Conservation (phyloP, 2,329 filamentous ascomycete genomes). For the Pezicula radicicola region DNA sequence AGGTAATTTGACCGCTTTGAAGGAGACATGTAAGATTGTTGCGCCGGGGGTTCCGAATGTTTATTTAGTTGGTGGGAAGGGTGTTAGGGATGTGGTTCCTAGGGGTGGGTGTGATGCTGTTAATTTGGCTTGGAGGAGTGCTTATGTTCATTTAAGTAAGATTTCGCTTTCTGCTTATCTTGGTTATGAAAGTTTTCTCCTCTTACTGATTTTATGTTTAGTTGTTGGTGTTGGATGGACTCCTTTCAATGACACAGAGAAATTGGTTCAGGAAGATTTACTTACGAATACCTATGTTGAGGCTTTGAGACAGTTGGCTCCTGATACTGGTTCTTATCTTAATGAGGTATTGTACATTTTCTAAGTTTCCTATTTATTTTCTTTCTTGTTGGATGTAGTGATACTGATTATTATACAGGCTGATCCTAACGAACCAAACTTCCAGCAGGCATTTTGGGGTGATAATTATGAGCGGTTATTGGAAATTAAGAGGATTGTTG, state of each 20-base stretch:
- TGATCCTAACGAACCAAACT: slow-evolving; percentile 40
- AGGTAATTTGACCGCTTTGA: slow-evolving; percentile 30
- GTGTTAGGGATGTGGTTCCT: slow-evolving; percentile 39
- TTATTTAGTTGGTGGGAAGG: slow-evolving; percentile 42
- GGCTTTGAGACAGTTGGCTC: slow-evolving; percentile 18
- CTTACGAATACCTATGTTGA: slow-evolving; percentile 13
- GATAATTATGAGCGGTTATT: slow-evolving; percentile 41
- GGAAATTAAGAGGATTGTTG: slow-evolving; percentile 41
- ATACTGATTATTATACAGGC: slow-evolving; percentile 33
- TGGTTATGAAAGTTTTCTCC: too few relatives aligned
- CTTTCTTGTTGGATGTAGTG: background rate
- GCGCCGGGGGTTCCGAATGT: slow-evolving; percentile 28
- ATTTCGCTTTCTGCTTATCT: too few relatives aligned
- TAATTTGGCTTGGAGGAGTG: slow-evolving; percentile 48
- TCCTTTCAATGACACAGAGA: slow-evolving; percentile 11
- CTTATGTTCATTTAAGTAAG: slow-evolving; percentile 39
- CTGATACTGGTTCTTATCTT: slow-evolving; percentile 21
- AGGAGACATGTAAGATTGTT: slow-evolving; percentile 34
- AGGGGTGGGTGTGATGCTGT: slow-evolving; percentile 44
- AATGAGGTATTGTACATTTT: slow-evolving; percentile 15
- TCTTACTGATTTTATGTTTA: slow-evolving; percentile 1
- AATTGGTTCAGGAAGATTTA: slow-evolving; percentile 5
- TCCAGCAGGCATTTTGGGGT: slow-evolving; percentile 23
- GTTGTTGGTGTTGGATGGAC: slow-evolving; percentile 8
- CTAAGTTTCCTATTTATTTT: slow-evolving; percentile 6